Conservation (phyloP, 208 protist species). For the Strigomonas galati region DNA sequence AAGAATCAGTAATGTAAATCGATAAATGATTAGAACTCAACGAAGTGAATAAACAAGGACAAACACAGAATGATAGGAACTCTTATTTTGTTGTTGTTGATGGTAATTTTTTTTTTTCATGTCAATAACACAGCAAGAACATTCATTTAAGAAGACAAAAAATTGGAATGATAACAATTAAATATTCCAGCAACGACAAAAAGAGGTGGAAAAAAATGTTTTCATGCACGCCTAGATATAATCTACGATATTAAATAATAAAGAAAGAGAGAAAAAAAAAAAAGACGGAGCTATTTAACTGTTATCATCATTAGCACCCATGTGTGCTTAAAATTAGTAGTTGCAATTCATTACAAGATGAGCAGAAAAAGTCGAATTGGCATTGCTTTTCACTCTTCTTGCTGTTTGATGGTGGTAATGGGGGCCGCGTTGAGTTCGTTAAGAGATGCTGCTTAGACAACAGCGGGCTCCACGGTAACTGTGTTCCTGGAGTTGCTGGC, state of each 20-base stretch:
- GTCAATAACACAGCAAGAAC: slow-evolving; percentile 11
- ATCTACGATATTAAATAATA: slow-evolving; percentile 11
- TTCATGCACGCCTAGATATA: neutral
- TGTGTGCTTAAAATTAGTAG: no score
- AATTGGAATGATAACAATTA: slow-evolving; percentile 11
- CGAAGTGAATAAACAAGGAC: neutral
- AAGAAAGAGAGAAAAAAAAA: neutral
- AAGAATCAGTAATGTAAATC: neutral
- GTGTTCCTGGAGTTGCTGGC: slow-evolving; percentile 4
- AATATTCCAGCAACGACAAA: neutral
- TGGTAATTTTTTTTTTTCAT: neutral
- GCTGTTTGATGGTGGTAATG: no score
- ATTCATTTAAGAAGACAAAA: neutral
- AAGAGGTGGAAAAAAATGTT: neutral
- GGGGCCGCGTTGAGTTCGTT: no score
- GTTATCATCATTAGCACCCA: no score
- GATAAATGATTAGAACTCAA: neutral
- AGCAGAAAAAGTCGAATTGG: no score
- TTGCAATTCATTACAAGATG: no score
- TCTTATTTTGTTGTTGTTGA: neutral
- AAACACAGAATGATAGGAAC: neutral
- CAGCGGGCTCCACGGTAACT: slow-evolving; percentile 15
- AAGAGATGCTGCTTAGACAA: no score
- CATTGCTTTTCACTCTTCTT: no score
- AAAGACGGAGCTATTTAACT: neutral